Base-by-base conservation (phyloP, 2,329 filamentous ascomycete genomes). In the Colletotrichum endophyticum region DNA sequence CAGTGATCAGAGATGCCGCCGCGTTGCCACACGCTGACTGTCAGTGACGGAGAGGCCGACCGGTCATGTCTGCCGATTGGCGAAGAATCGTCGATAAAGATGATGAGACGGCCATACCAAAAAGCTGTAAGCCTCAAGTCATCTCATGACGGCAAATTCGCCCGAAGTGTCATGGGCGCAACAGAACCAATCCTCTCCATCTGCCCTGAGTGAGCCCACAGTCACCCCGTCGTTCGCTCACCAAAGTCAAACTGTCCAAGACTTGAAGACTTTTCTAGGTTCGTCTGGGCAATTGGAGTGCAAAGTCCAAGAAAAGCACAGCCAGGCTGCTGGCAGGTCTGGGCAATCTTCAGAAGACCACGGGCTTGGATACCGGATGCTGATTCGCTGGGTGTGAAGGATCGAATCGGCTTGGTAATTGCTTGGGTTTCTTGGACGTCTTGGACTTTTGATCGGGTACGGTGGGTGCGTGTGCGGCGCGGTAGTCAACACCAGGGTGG, bases 351-450 rank as follows among this genome's bases (percentile, higher is more conserved):
- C 19, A 44, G 62, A 7, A 53, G 34, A 61, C 34, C 74, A 76
- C 74, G 74, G 36, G 74, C 34, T 70, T 30, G 16, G 36, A 49
- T 19, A 13, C 19, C 32, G 15, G 9, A 28, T 9, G 15, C 9
- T 74, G 28, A 76, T 76, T 76, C 27, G 74, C 22, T 12, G 5
- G 28, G 8, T 3, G 8, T 5, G 30, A 76, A 25, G 49, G 25
- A 34, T 39, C 27, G 22, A 70, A 70, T 70, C 66, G 71, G 19
- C 59, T 74, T 76, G 74, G 66, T 74, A 61, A 62, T 74, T 74
- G 68, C 59, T 74, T 74, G 49, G 49, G 70, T 66, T 74, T 56
- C 71, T 76, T 73, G 64, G 57, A 49, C 22, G 34, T 62, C 66
- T 74, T 70, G 68, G 68, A 53, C 28, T 27, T 34, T n/a, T 53